Evolutionary conservation across 352 stramenopile species (phyloP).

Genomic region (Pythium coloratum): DNA sequence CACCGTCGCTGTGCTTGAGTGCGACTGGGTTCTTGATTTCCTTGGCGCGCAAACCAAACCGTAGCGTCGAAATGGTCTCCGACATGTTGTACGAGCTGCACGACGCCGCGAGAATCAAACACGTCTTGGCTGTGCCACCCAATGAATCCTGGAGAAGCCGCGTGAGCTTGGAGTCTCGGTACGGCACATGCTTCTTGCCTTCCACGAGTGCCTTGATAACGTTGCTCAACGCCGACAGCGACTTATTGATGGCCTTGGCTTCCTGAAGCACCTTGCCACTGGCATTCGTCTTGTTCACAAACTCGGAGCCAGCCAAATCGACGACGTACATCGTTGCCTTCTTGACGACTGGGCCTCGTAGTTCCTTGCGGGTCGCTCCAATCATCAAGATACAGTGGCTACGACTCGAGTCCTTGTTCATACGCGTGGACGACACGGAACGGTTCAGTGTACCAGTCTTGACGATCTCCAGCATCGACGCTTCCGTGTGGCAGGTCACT

Average conservation of each 20-base stretch:
- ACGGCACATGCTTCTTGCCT: constrained; percentile 70
- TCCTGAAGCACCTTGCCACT: constrained; percentile 79
- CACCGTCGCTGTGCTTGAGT: constrained; percentile 36
- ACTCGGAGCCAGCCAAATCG: constrained; percentile 82
- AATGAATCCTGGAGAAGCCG: constrained; percentile 88
- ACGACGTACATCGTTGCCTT: constrained; percentile 81
- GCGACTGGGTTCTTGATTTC: constrained; percentile 78
- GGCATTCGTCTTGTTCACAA: constrained; percentile 83
- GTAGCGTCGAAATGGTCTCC: constrained; percentile 77
- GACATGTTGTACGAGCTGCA: constrained; percentile 80
- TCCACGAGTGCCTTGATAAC: constrained; percentile 84
- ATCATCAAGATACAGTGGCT: constrained; percentile 78
- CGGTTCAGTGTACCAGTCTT: constrained; percentile 62
- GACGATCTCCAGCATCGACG: constrained; percentile 63
- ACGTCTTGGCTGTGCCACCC: constrained; percentile 92
- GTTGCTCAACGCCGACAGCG: constrained; percentile 79
- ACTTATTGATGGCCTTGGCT: constrained; percentile 88
- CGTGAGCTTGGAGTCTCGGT: constrained; percentile 86
- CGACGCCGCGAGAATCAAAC: constrained; percentile 93
- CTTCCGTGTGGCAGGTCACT: constrained; percentile 36
- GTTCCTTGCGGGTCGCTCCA: constrained; percentile 29
- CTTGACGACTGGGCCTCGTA: constrained; percentile 30
- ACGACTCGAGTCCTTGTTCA: constrained; percentile 91
- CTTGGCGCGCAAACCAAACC: constrained; percentile 71
- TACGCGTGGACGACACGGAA: constrained; percentile 73